Evolutionary conservation across 1,284 basidiomycete genomes (phyloP).

Genomic region (Meripilus lineatus): DNA sequence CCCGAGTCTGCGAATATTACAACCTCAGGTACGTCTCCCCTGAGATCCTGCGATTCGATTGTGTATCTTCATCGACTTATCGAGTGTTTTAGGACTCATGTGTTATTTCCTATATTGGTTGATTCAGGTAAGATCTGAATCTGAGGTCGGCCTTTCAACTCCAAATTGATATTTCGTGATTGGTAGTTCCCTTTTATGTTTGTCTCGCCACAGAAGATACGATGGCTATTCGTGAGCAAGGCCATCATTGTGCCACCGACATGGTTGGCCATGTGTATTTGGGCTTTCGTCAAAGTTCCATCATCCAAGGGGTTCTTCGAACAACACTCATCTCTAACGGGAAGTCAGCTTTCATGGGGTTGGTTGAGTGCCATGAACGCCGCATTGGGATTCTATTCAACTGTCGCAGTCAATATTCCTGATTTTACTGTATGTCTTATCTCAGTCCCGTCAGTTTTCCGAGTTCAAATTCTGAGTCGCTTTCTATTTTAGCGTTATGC

Average conservation of each 20-base stretch:
- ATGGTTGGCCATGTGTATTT: slow-evolving; percentile 69
- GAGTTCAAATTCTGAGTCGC: not conserved
- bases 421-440: slow-evolving; percentile 55
- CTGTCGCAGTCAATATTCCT: slow-evolving; percentile 68
- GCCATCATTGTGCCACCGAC: slow-evolving; percentile 60
- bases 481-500: slow-evolving; percentile 46
- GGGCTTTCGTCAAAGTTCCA: slow-evolving; percentile 67
- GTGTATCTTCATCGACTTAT: too few species aligned
- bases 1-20: slow-evolving; percentile 59
- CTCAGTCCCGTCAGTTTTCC: not conserved
- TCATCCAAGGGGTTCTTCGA: slow-evolving; percentile 44
- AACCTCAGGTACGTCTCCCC: slow-evolving; percentile 39
- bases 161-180: not conserved
- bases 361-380: slow-evolving; percentile 70
- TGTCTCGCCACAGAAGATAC: slow-evolving; percentile 70
- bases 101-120: slow-evolving; percentile 82
- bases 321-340: slow-evolving; percentile 41
- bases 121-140: slow-evolving; percentile 32
- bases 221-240: slow-evolving; percentile 69
- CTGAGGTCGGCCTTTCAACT: not conserved
- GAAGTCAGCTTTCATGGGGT: slow-evolving; percentile 58
- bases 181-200: slow-evolving; percentile 65
- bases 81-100: slow-evolving; percentile 42
- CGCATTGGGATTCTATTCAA: slow-evolving; percentile 61
- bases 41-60: not conserved